phyloP scores from a whole-genome alignment of 2,329 filamentous ascomycete genomes.

The Thelonectria olida region DNA sequence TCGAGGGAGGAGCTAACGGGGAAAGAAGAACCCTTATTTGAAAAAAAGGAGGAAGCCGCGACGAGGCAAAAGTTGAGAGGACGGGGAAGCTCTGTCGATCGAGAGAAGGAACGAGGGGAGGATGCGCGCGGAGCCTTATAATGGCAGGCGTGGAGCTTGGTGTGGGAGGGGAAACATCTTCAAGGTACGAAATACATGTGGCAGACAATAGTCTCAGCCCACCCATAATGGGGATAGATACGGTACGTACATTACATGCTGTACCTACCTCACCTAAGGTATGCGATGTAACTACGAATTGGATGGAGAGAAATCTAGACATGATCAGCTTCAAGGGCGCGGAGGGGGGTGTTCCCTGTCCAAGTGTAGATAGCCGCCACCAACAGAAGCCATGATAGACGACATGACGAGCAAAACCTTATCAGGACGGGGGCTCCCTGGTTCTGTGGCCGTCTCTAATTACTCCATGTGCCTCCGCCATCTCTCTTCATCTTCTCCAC shows the following conservation, averaged over 20 bases:
- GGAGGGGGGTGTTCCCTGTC: neutral
- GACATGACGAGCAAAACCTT: slow-evolving; percentile 3
- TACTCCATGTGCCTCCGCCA: too few relatives aligned
- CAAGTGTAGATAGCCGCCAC: neutral
- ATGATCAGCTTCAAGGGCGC: neutral
- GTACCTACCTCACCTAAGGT: too few relatives aligned
- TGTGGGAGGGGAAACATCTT: neutral
- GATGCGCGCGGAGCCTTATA: neutral
- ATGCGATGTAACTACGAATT: too few relatives aligned
- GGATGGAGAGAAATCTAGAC: neutral
- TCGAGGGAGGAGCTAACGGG: neutral
- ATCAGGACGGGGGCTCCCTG: slow-evolving; percentile 15
- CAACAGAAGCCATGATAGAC: neutral
- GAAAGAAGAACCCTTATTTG: neutral
- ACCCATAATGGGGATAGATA: neutral
- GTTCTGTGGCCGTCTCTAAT: neutral
- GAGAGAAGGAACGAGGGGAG: neutral
- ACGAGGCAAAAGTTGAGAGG: neutral
- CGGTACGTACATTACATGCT: neutral
- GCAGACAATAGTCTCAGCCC: neutral
- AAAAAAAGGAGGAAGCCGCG: neutral
- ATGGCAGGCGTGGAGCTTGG: neutral
- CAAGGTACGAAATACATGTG: too few relatives aligned
- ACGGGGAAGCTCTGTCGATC: neutral
- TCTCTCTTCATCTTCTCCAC: slow-evolving; percentile 3